Conservation (phyloP, 768 basidiomycete genomes). For the Holtermanniella nyarrowii region DNA sequence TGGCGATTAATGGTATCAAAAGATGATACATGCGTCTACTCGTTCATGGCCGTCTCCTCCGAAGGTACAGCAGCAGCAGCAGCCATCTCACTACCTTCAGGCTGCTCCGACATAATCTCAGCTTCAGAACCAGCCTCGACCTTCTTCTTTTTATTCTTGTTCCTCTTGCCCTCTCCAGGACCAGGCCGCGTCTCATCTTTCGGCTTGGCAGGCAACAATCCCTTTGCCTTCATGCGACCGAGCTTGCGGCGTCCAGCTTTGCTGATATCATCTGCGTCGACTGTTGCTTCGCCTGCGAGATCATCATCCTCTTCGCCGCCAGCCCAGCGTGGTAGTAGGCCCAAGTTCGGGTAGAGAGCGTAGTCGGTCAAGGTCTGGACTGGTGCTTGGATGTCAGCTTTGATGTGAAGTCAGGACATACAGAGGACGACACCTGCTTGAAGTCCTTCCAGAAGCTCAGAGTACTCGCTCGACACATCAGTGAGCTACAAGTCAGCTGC, state of each 20-base stretch:
- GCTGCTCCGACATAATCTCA: too few species aligned
- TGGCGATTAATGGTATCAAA: too few species aligned
- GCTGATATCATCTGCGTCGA: not conserved
- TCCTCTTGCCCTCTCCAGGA: not conserved
- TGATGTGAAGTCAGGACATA: not conserved
- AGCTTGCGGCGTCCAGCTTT: not conserved
- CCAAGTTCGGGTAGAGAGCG: conserved; percentile 26
- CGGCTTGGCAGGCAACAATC: not conserved
- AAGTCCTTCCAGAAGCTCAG: too few species aligned
- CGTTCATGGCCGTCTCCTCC: too few species aligned
- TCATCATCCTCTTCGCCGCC: conserved; percentile 37
- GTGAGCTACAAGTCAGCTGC: not conserved
- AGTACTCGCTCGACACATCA: not conserved
- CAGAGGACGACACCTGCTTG: not conserved
- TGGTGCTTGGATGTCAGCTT: not conserved
- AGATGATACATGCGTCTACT: too few species aligned
- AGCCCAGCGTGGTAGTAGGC: conserved; percentile 33
- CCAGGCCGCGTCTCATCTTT: too few species aligned
- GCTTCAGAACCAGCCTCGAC: not conserved
- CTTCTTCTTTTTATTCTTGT: not conserved
- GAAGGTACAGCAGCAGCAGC: too few species aligned
- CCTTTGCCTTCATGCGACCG: not conserved
- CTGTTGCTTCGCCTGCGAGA: conserved; percentile 3
- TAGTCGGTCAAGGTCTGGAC: conserved; percentile 12
- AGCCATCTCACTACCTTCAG: too few species aligned